Evolutionary conservation across 2,329 filamentous ascomycete genomes (phyloP), one percentile per base, ranked within the genome.

Genomic region (Ascochyta fabae): DNA sequence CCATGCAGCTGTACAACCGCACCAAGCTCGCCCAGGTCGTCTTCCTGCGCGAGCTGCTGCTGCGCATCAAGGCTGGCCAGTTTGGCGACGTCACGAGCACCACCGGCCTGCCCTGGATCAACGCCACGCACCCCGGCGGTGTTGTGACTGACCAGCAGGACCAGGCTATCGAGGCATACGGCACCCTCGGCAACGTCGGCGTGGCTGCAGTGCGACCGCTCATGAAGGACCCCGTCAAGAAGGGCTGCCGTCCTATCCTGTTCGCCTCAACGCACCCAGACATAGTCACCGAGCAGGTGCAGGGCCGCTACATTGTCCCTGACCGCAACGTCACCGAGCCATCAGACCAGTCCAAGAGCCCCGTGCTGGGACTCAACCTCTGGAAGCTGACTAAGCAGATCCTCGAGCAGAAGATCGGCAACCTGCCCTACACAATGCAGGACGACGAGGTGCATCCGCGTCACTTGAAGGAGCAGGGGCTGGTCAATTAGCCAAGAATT

Each of bases 151-250:
- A 81, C 58, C 79, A 82, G 64, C 80, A 73, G 49, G 64, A 77
- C 6, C 82, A 84, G 56, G 79, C 80, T 0, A 75, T 78, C 13
- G 80, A 83, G 31, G 78, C 79, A 1, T 83, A 85, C 54, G 81
- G 80, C 1, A 75, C 71, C 0, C 56, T 80, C 1, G 80, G 79
- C 15, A 80, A 79, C 51, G 62, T 81, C 31, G 79, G 78, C 2
- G 79, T 81, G 9, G 75, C 71, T 44, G 75, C 69, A 3, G 67
- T 77, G 2, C 64, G 75, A 29, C 80, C 80, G 1, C 79, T 83
- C 55, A 77, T 83, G 78, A 81, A 80, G 53, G 79, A 83, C 57
- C 79, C 80, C 0, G 69, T 82, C 0, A 74, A 79, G 23, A 54
- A 80, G 48, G 81, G 81, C 0, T 83, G 80, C 58, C 70, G 81